Percentiles rank a stretch among this genome's conserved stretches.
phyloP scores from a whole-genome alignment of 352 stramenopile genomes.

The Globisporangium orthogonon region DNA sequence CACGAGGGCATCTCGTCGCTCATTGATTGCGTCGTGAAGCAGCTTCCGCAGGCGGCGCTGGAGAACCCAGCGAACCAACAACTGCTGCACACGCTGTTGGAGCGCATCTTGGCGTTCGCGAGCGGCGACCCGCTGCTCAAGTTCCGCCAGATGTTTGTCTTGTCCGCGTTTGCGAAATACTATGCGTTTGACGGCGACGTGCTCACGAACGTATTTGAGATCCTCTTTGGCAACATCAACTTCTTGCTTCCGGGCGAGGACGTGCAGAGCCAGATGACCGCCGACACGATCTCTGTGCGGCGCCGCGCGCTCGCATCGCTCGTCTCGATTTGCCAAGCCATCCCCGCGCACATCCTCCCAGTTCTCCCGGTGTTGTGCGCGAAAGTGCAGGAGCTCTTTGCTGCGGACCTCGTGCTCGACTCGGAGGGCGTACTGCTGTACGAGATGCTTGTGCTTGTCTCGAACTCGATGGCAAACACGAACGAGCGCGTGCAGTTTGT shows the following conservation, averaged over 20 bases:
- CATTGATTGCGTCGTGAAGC: conserved; percentile 74
- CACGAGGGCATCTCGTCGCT: conserved; percentile 70
- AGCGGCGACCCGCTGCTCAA: conserved; percentile 62
- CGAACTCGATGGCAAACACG: conserved; percentile 63
- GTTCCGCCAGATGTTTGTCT: conserved; percentile 61
- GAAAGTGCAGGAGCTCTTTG: conserved; percentile 70
- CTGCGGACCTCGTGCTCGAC: conserved; percentile 59
- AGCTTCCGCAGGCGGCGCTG: conserved; percentile 38
- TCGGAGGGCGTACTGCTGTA: conserved; percentile 75
- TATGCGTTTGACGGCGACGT: conserved; percentile 53
- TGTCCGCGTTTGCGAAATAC: conserved; percentile 72
- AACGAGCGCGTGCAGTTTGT: conserved; percentile 62
- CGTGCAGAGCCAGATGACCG: conserved; percentile 57
- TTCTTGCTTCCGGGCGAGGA: conserved; percentile 64
- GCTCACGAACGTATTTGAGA: conserved; percentile 69
- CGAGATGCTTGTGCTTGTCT: conserved; percentile 78
- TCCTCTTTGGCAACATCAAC: conserved; percentile 66
- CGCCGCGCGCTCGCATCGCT: conserved; percentile 59
- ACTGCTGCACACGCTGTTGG: conserved; percentile 36
- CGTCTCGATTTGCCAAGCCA: conserved; percentile 72
- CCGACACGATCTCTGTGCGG: conserved; percentile 64
- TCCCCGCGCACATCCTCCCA: conserved; percentile 65
- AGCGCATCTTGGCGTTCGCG: conserved; percentile 47
- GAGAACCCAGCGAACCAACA: conserved; percentile 34
- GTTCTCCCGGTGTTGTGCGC: conserved; percentile 65